phyloP scores from a whole-genome alignment of 164 flowering plant species.

The Nymphaea colorata region DNA sequence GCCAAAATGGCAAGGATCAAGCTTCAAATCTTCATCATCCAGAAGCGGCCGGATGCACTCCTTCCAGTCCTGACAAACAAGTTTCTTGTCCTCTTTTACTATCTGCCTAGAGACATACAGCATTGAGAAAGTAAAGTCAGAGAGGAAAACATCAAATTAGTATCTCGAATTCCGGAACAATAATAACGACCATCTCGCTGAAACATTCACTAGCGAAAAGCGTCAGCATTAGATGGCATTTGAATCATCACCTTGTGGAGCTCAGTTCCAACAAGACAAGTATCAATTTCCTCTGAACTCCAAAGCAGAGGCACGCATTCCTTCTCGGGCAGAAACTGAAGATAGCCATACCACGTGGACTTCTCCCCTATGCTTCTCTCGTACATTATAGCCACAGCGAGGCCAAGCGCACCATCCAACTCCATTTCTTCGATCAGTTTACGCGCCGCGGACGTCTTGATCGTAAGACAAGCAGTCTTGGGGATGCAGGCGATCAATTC shows the following conservation, averaged over 20 bases:
- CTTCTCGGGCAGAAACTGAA: slow-evolving; percentile 49
- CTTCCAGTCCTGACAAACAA: slow-evolving; percentile 80
- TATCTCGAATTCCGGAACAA: not conserved
- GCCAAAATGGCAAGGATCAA: slow-evolving; percentile 40
- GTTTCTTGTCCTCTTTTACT: slow-evolving; percentile 65
- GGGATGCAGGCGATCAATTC: slow-evolving; percentile 77
- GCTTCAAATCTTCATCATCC: slow-evolving; percentile 18
- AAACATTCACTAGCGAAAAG: no score
- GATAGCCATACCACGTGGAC: slow-evolving; percentile 77
- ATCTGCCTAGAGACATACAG: slow-evolving; percentile 53
- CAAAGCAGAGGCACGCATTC: slow-evolving; percentile 72
- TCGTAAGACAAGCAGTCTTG: slow-evolving; percentile 61
- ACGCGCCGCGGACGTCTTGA: slow-evolving; percentile 44
- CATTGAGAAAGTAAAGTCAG: not conserved
- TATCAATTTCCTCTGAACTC: slow-evolving; percentile 53
- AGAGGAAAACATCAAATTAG: not conserved
- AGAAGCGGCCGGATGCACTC: slow-evolving; percentile 66
- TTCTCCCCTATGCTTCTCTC: slow-evolving; percentile 57
- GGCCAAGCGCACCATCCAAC: slow-evolving; percentile 50
- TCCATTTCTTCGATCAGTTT: slow-evolving; percentile 47
- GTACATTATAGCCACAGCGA: slow-evolving; percentile 73
- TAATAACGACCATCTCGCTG: not conserved
- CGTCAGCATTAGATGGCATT: no score
- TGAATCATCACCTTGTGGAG: slow-evolving; percentile 56
- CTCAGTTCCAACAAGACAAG: slow-evolving; percentile 63